Conservation (phyloP, 805 yeast genomes). For the Lachancea sp. region DNA sequence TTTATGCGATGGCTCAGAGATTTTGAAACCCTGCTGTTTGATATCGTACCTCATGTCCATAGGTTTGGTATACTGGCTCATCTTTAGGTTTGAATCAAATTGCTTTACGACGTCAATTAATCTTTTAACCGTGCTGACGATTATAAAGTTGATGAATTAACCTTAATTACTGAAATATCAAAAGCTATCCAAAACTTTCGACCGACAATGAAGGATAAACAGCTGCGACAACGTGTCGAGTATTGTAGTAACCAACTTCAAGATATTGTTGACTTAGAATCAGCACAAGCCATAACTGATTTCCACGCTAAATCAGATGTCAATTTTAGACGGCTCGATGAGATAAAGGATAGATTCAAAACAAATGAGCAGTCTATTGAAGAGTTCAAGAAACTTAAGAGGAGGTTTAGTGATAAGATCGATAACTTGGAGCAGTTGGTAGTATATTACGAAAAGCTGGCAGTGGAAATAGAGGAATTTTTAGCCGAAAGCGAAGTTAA, state of each 20-base stretch:
- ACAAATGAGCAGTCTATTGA: slow-evolving; percentile 19
- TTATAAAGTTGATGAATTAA: no score
- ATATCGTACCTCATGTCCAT: slow-evolving; percentile 5
- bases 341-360: slow-evolving; percentile 19
- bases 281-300: slow-evolving; percentile 25
- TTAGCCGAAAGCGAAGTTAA: slow-evolving; percentile 49
- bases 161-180: not conserved
- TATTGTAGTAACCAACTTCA: slow-evolving; percentile 20
- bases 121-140: not conserved
- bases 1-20: slow-evolving; percentile 10
- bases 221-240: slow-evolving; percentile 20
- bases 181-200: not conserved
- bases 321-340: slow-evolving; percentile 22
- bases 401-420: slow-evolving; percentile 17
- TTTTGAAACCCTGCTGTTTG: slow-evolving; percentile 6
- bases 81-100: not conserved
- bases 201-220: slow-evolving; percentile 12
- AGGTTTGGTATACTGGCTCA: slow-evolving; percentile 7
- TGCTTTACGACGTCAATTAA: not conserved
- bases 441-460: slow-evolving; percentile 39
- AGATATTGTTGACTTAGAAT: slow-evolving; percentile 23
- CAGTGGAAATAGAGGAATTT: slow-evolving; percentile 57
- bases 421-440: slow-evolving; percentile 33
- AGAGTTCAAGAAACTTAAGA: slow-evolving; percentile 30
- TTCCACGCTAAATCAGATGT: slow-evolving; percentile 20